Base-by-base conservation (phyloP, 192 early-diverging fungal species). In the Kappamyces sp. region DNA sequence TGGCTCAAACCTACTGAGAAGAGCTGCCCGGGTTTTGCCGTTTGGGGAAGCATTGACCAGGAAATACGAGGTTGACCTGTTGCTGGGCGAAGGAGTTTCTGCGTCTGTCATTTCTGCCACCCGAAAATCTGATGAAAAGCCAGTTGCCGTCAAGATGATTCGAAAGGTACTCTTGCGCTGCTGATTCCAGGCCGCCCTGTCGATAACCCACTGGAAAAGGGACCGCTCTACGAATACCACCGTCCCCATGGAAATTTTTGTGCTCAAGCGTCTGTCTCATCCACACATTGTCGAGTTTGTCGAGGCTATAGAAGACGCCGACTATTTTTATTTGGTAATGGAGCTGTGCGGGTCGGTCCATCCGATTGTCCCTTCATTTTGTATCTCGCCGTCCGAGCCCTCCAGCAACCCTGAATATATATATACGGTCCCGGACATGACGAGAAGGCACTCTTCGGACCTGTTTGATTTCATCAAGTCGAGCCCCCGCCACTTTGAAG, bases 221-320 rank as follows among this genome's bases (percentile, higher is more conserved):
- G 86, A 87, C 54, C 64, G 76, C 58, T 57, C 69, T 22, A 61
- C 85, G n/a, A 83, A 66, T 11, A 55, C 81, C 4, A 71, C 80
- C 59, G 74, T 93, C 5, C 88, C 91, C 1, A 71, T 79, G 39
- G 91, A 93, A 64, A 84, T 90, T 11, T 84, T 83, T 60, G 79
- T 91, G 38, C 70, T 91, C 49, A 76, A 82, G 47, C 49, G 63
- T 11, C 34, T 70, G 30, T 45, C 70, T 15, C 73, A 73, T 57
- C 60, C 61, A n/a, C 59, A 74, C 46, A 68, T 80, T 45, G 64
- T 79, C 8, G 63, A 59, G 42, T 68, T 72, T 69, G 68, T 83
- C 49, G 88, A 88, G 49, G 81, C 76, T 57, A 87, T 85, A 64
- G 84, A 91, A 68, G 89, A 91, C 59, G 70, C 76, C 12, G 77